Conservation (phyloP, 176 grass and related monocot genomes). For the Lolium multiflorum region DNA sequence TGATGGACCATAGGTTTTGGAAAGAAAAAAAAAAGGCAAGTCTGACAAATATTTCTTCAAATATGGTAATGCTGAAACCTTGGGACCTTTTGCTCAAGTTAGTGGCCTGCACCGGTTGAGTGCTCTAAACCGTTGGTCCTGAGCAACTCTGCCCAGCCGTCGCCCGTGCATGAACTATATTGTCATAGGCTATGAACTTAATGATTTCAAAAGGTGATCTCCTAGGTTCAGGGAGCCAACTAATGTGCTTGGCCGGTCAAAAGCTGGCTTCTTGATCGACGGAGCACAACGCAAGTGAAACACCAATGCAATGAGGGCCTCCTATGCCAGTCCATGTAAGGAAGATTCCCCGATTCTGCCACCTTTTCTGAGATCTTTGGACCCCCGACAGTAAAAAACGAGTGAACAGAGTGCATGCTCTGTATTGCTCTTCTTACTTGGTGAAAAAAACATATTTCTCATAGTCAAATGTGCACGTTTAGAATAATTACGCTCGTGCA, state of each 20-base stretch:
- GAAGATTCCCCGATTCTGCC: constrained; percentile 43
- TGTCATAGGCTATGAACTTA: constrained; percentile 29
- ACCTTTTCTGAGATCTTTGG: constrained; percentile 25
- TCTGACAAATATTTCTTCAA: constrained; percentile 47
- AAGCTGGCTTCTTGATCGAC: constrained; percentile 29
- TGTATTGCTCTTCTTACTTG: not conserved
- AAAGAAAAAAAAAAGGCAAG: constrained; percentile 33
- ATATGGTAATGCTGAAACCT: constrained; percentile 19
- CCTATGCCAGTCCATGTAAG: not conserved
- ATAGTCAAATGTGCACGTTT: constrained; percentile 24
- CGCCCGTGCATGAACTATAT: constrained; percentile 7
- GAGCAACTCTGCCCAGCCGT: constrained; percentile 14
- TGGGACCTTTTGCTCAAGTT: constrained; percentile 22
- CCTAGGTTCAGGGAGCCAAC: constrained; percentile 46
- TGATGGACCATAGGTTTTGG: constrained; percentile 36
- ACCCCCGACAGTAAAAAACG: not conserved
- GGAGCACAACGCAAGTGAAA: constrained; percentile 38
- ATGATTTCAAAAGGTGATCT: constrained; percentile 48
- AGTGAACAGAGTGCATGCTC: constrained; percentile 20
- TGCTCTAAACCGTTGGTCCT: constrained; percentile 42
- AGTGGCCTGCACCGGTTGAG: constrained; percentile 31
- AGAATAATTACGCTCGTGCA: not conserved
- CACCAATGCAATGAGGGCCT: constrained; percentile 4
- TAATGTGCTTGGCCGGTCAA: constrained; percentile 49
- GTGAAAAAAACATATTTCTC: not conserved